Conservation (phyloP, 2,329 filamentous ascomycete genomes). For the Penicillium olsonii region DNA sequence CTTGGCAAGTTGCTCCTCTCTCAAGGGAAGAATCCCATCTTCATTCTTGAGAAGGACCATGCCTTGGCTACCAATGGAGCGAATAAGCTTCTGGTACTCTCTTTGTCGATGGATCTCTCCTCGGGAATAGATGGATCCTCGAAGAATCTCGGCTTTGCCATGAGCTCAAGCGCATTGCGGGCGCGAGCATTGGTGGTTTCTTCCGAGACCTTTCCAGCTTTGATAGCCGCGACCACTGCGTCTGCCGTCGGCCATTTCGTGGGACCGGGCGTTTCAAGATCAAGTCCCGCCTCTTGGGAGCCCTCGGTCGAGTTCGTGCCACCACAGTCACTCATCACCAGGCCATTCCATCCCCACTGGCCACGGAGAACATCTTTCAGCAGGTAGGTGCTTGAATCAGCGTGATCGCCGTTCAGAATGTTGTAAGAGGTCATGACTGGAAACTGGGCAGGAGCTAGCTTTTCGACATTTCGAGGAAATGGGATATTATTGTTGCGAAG, state of each 20-base stretch:
- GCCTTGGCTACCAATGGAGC: conserved; percentile 65
- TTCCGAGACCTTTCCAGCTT: conserved; percentile 55
- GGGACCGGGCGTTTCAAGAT: conserved; percentile 48
- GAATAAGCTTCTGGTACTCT: conserved; percentile 61
- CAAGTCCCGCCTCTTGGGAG: conserved; percentile 43
- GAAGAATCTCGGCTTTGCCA: conserved; percentile 52
- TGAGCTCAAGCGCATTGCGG: conserved; percentile 56
- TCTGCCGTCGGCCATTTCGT: conserved; percentile 36
- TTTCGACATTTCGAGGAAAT: conserved; percentile 15
- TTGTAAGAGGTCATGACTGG: conserved; percentile 61
- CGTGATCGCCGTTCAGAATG: conserved; percentile 53
- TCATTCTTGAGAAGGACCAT: conserved; percentile 74
- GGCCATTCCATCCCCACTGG: conserved; percentile 47
- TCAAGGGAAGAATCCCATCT: conserved; percentile 59
- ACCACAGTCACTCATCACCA: conserved; percentile 50
- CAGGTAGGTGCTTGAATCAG: conserved; percentile 40
- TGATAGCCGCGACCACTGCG: conserved; percentile 40
- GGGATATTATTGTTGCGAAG: conserved; percentile 21
- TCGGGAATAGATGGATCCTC: conserved; percentile 53
- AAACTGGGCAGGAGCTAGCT: conserved; percentile 3
- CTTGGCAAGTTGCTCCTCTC: conserved; percentile 23
- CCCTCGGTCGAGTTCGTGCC: conserved; percentile 44
- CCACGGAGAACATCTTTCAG: conserved; percentile 43
- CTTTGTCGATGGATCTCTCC: conserved; percentile 57
- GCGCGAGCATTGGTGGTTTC: conserved; percentile 57